These are phyloP conservation scores for Lenwebbia sp. DNA, from an alignment of 345 rosid genomes.

Conservation along the genomic window DNA sequence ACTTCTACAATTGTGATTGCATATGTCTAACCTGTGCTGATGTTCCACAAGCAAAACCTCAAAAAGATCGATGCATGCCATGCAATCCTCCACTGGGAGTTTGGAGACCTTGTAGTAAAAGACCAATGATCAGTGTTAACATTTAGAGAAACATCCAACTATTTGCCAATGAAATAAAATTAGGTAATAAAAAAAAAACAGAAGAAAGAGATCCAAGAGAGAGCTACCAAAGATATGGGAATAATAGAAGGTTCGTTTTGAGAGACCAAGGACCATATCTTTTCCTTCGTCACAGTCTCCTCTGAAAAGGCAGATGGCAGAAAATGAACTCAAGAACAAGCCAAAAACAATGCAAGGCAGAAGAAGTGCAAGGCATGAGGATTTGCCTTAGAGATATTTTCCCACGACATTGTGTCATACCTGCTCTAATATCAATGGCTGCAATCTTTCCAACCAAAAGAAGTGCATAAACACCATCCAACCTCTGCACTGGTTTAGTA, in stretches of 20 bases:
- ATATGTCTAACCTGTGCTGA: conserved; percentile 43
- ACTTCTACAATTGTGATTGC: not conserved
- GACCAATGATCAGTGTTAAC: not conserved
- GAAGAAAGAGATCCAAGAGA: not conserved
- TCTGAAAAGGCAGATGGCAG: conserved; percentile 31
- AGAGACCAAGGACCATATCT: conserved; percentile 79
- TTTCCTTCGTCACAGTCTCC: conserved; percentile 81
- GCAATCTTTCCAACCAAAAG: conserved; percentile 71
- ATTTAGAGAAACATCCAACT: not conserved
- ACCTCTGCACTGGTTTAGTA: conserved; percentile 79
- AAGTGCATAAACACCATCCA: conserved; percentile 93
- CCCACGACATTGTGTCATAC: conserved; percentile 13
- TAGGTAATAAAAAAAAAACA: not conserved
- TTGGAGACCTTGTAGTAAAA: conserved; percentile 40
- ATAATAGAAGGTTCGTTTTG: conserved; percentile 85
- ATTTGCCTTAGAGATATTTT: not conserved
- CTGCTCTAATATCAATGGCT: conserved; percentile 87
- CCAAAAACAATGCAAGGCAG: not conserved
- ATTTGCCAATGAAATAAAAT: not conserved
- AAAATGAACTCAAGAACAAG: not conserved
- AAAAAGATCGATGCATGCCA: conserved; percentile 69
- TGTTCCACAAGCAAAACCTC: conserved; percentile 87
- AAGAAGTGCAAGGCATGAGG: not conserved
- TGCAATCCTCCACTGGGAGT: conserved; percentile 64
- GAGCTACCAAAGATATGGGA: conserved; percentile 49